Evolutionary conservation across 2,329 filamentous ascomycete genomes (phyloP), one percentile per base, ranked within the genome.

Genomic region (Diaporthe eres): DNA sequence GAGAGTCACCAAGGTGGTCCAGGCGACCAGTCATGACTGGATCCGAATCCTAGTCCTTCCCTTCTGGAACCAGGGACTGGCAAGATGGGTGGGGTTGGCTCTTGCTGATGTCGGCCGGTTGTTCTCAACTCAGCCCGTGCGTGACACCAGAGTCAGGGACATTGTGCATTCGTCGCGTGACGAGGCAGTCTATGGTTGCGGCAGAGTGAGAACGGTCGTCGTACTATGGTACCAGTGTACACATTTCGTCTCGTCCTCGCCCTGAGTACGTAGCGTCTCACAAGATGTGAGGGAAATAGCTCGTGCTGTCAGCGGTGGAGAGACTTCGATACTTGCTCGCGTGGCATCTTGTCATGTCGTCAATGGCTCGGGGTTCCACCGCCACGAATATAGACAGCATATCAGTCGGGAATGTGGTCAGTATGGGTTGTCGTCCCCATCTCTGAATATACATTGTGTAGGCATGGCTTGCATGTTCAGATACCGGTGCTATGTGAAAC

Each of bases 291-390:
- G 55, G 28, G 10, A 22, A 13, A 4, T 25, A 2, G n/a, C n/a
- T 53, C 4, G 19, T 1, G 3, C 25, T 12, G 8, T 34, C 5
- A 19, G 9, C 2, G 1, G 22, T 37, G n/a, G 19, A n/a, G 0
- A n/a, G 15, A 37, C 1, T 37, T 6, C 7, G 10, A 3, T 13
- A 5, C 34, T 37, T 58, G 31, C 19, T 37, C 55, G 55, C 9
- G 1, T 22, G 9, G 19, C 5, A 34, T 31, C 9, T 2, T 1
- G 31, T 15, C 13, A 42, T 19, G 3, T 19, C 28, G 17, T 2
- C 4, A 22, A 5, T 10, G 55, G 28, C 55, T 34, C 17, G 8
- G 17, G 10, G 8, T 37, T 22, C 31, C 6, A 17, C 8, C 9
- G 2, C 8, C 9, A 37, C 2, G 55, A 12, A 9, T 19, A 34